These are phyloP conservation scores for Eutrema heterophyllum DNA, from an alignment of 345 rosid genomes.

Conservation along the genomic window DNA sequence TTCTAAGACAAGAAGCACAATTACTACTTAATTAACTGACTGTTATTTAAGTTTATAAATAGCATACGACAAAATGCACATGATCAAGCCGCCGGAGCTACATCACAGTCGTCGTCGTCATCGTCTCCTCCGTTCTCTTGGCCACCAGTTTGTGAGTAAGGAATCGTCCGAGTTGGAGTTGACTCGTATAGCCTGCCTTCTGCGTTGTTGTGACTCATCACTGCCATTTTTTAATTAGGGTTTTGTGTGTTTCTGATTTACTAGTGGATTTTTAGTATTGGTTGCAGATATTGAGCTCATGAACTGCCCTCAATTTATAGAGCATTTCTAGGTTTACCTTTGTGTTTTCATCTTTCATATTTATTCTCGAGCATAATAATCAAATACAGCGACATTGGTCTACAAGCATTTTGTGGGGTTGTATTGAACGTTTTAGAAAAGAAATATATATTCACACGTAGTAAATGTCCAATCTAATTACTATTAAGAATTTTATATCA, in stretches of 20 bases:
- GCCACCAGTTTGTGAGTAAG: slow-evolving; percentile 14
- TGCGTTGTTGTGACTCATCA: slow-evolving; percentile 22
- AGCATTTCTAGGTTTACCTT: neutral
- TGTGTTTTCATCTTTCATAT: neutral
- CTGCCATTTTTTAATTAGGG: slow-evolving; percentile 23
- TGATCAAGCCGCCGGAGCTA: slow-evolving; percentile 35
- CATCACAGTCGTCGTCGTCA: slow-evolving; percentile 32
- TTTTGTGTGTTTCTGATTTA: slow-evolving; percentile 19
- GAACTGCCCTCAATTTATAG: slow-evolving; percentile 17
- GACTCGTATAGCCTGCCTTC: slow-evolving; percentile 21
- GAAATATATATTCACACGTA: neutral
- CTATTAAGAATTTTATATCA: neutral
- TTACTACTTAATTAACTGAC: neutral
- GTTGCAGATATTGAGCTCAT: slow-evolving; percentile 10
- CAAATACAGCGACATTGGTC: neutral
- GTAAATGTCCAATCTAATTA: neutral
- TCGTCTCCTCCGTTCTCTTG: slow-evolving; percentile 34
- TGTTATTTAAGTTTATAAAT: slow-evolving; percentile 11
- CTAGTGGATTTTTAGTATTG: neutral
- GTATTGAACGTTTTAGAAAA: neutral
- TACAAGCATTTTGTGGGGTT: slow-evolving; percentile 12
- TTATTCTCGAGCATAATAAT: slow-evolving; percentile 13
- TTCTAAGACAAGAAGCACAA: slow-evolving; percentile 3
- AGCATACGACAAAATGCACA: slow-evolving; percentile 18
- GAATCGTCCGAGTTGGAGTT: slow-evolving; percentile 5